Conservation (phyloP, 176 grass and related monocot genomes). For the Raddia distichophylla region DNA sequence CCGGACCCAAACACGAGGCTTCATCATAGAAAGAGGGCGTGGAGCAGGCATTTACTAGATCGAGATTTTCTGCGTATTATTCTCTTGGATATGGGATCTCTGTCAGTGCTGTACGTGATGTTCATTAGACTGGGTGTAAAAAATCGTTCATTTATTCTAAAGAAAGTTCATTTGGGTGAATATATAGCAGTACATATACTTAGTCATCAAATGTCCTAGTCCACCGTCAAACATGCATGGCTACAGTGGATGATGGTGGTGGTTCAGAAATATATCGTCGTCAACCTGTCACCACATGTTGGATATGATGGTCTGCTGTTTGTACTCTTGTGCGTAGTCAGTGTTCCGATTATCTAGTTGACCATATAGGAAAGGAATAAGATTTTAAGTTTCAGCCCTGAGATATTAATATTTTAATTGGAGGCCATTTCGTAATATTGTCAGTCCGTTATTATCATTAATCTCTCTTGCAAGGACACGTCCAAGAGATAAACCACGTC, state of each 20-base stretch:
- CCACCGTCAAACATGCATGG: neutral
- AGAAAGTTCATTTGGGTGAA: neutral
- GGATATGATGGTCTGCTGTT: constrained; percentile 30
- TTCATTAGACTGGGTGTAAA: neutral
- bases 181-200: neutral
- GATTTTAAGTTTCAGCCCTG: neutral
- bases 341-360: constrained; percentile 15
- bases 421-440: neutral
- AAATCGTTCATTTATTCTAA: neutral
- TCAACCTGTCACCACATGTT: constrained; percentile 36
- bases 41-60: constrained; percentile 39
- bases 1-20: constrained; percentile 29
- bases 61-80: constrained; percentile 38
- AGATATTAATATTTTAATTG: constrained; percentile 1
- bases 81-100: constrained; percentile 25
- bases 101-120: constrained; percentile 32
- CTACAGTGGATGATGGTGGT: constrained; percentile 8
- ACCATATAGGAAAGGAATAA: neutral
- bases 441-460: neutral
- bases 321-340: neutral
- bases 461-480: neutral
- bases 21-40: constrained; percentile 44
- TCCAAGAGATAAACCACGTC: neutral
- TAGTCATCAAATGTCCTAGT: neutral
- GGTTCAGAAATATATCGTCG: constrained; percentile 21